phyloP scores from a whole-genome alignment of 1,284 basidiomycete species.

The Puccinia triticina region DNA sequence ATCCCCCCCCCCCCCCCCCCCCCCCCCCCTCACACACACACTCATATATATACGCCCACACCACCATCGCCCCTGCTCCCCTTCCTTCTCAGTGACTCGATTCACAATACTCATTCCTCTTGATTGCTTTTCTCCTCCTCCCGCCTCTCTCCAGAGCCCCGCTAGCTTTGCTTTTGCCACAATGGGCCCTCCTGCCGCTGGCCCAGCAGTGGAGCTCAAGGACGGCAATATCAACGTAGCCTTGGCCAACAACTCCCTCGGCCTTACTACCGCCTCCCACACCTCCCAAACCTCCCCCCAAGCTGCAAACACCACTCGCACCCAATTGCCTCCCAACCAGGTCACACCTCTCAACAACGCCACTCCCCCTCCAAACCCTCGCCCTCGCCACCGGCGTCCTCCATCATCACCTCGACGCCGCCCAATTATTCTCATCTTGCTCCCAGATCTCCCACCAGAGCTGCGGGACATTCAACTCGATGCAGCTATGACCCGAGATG shows the following conservation, averaged over 20 bases:
- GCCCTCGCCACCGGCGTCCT: neutral
- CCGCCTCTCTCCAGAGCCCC: no score
- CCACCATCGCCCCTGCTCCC: no score
- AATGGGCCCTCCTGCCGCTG: neutral
- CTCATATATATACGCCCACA: no score
- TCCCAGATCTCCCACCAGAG: neutral
- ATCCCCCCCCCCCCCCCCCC: no score
- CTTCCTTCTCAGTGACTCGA: no score
- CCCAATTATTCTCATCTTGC: neutral
- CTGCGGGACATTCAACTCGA: slow-evolving; percentile 1
- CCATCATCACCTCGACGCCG: neutral
- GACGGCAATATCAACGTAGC: neutral
- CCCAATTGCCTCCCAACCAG: neutral
- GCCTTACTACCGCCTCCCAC: neutral
- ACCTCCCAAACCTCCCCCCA: no score
- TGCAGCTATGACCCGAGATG: neutral
- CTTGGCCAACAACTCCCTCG: neutral
- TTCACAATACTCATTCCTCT: no score
- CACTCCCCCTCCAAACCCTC: neutral
- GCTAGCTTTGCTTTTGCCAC: no score
- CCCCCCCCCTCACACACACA: no score
- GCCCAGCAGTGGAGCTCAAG: neutral
- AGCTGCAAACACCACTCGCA: no score
- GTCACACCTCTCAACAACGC: neutral
- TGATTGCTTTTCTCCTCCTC: no score